Base-by-base conservation (phyloP, 2,329 filamentous ascomycete species). In the Clonostachys solani region DNA sequence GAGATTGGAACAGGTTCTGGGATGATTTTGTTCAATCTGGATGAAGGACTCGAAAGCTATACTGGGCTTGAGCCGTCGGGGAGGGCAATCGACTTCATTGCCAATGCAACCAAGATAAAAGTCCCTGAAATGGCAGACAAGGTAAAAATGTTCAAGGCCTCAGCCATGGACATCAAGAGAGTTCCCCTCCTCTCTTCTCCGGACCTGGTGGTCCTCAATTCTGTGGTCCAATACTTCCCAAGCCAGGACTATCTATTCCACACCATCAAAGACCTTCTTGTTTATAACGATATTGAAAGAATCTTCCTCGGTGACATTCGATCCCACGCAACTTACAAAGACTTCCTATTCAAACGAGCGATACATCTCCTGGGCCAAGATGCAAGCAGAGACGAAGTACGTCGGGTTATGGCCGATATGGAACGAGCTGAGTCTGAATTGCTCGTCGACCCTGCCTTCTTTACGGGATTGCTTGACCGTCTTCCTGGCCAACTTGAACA, bases 11-110 rank as follows among this genome's bases (percentile, higher is more conserved):
- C 60, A 1, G 62, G 61, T 3, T 48, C 54, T 1, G 62, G 62
- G 1, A 65, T 63, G 61, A 57, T 63, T 8, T 47, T 65, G 1
- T 63, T 65, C 49, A 63, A 61, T 16, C 43, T 64, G 15, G 2
- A 47, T 9, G 34, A 29, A 2, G 40, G 45, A 0, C 8, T 64
- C 16, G 15, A 53, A 3, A 56, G 44, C 15, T 64, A 64, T 15
- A 17, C 58, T 9, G 62, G 61, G 1, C 46, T 64, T 12, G 62
- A 65, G 1, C 59, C 58, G 1, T 56, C 60, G 4, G 7, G 37
- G 3, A 43, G 33, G 8, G 61, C 58, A 0, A 54, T 52, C 1
- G 44, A 49, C 0, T 64, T 61, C 16, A 49, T 60, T 12, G 51
- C 29, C 12, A 46, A 43, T 3, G 45, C 48, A 3, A 46, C 48